phyloP scores from a whole-genome alignment of 2,329 filamentous ascomycete genomes.

The Hymenoscyphus fructigenus region DNA sequence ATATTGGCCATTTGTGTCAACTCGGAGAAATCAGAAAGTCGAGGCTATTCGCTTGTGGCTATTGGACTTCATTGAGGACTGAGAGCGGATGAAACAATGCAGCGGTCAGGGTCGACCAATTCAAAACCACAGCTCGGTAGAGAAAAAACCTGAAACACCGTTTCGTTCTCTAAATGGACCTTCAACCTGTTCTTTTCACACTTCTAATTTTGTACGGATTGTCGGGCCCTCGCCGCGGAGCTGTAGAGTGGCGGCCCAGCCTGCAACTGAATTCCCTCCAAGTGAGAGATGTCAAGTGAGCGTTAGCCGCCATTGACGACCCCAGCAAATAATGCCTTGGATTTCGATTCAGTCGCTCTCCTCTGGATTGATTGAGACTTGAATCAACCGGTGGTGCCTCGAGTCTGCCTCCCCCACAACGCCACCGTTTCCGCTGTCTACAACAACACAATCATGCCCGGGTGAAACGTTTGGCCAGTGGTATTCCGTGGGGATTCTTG shows the following conservation, averaged over 20 bases:
- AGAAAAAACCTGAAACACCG: constrained; percentile 17
- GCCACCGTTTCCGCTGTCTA: constrained; percentile 1
- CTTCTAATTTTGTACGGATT: constrained; percentile 12
- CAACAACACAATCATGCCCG: not conserved
- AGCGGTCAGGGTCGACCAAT: constrained; percentile 19
- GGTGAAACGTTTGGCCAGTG: constrained; percentile 18
- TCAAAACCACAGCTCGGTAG: constrained; percentile 24
- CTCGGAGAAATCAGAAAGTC: constrained; percentile 16
- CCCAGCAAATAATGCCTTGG: not conserved
- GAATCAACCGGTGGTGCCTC: not conserved
- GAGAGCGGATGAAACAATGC: constrained; percentile 30
- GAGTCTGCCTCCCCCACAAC: not conserved
- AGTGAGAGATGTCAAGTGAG: not conserved
- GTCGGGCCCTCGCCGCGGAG: not conserved
- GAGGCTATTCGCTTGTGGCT: constrained; percentile 17
- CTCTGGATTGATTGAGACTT: not conserved
- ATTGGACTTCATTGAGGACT: constrained; percentile 26
- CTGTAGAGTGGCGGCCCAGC: not conserved
- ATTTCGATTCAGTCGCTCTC: not conserved
- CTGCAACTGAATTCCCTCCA: not conserved
- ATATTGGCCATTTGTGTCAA: not conserved
- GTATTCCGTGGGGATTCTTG: not conserved
- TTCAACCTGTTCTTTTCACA: constrained; percentile 18
- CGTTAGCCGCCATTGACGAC: not conserved
- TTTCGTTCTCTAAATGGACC: constrained; percentile 11